These are phyloP conservation scores for Neoconidiobolus thromboides DNA, from an alignment of 371 early-diverging fungal genomes.

Conservation along the genomic window DNA sequence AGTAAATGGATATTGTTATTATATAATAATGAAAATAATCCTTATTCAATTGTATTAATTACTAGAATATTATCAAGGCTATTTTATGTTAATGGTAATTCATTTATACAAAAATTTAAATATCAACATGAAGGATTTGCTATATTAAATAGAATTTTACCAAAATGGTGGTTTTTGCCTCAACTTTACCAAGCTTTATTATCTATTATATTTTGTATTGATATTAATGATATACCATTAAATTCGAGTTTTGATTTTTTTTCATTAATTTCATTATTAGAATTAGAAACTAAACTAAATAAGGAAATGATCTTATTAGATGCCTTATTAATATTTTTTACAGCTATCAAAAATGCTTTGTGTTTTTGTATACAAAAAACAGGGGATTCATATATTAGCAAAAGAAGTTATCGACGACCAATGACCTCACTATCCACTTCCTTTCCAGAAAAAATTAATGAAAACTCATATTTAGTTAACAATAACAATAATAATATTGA, in stretches of 20 bases:
- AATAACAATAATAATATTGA: too few species aligned
- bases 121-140: conserved; percentile 34
- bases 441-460: not conserved
- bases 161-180: conserved; percentile 33
- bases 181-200: conserved; percentile 37
- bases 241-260: conserved; percentile 24
- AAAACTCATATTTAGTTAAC: not conserved
- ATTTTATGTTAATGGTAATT: conserved; percentile 25
- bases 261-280: conserved; percentile 17
- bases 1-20: conserved; percentile 53
- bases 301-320: conserved; percentile 14
- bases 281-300: conserved; percentile 13
- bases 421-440: not conserved
- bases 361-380: conserved; percentile 12
- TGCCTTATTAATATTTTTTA: conserved; percentile 16
- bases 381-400: conserved; percentile 6
- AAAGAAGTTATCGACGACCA: not conserved
- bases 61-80: conserved; percentile 34
- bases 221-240: conserved; percentile 28
- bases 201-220: conserved; percentile 33
- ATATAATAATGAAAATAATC: conserved; percentile 28
- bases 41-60: conserved; percentile 33
- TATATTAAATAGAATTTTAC: conserved; percentile 28
- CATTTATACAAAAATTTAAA: conserved; percentile 31
- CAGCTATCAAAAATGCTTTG: conserved; percentile 18